phyloP scores from a whole-genome alignment of 257 asterid species.

The Penstemon newberryi region DNA sequence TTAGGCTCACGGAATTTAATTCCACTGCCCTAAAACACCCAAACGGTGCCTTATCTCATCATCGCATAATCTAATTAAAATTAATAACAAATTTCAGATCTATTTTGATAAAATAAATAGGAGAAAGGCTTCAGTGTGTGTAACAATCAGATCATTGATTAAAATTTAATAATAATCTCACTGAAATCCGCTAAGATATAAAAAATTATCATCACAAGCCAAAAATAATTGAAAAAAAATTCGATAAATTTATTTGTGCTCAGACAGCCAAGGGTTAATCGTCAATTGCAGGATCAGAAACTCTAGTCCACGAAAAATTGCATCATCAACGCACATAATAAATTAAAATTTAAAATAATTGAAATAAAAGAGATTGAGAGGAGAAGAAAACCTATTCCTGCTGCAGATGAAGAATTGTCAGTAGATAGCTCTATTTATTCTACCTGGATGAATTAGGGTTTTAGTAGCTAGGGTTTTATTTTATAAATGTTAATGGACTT shows the following conservation, averaged over 20 bases:
- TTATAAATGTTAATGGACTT: no score
- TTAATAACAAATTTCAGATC: no score
- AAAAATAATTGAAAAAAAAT: not conserved
- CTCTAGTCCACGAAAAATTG: constrained; percentile 61
- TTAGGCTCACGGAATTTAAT: constrained; percentile 33
- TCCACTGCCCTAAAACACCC: no score
- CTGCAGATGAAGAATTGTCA: no score
- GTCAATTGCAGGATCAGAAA: constrained; percentile 65
- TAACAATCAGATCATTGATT: constrained; percentile 73
- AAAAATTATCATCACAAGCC: constrained; percentile 66
- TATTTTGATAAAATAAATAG: not conserved
- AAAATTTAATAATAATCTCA: constrained; percentile 44
- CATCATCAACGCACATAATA: constrained; percentile 47
- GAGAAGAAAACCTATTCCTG: no score
- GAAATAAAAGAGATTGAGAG: no score
- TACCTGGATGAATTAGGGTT: no score
- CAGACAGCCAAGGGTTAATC: constrained; percentile 88
- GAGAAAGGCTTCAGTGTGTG: constrained; percentile 52
- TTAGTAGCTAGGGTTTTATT: no score
- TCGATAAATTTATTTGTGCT: constrained; percentile 35
- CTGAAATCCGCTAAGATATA: constrained; percentile 96
- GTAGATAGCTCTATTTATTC: no score
- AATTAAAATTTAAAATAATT: no score
- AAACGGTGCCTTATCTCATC: no score
- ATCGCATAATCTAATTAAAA: no score